Base-by-base conservation (phyloP, 768 basidiomycete species). In the Exsudoporus frostii region DNA sequence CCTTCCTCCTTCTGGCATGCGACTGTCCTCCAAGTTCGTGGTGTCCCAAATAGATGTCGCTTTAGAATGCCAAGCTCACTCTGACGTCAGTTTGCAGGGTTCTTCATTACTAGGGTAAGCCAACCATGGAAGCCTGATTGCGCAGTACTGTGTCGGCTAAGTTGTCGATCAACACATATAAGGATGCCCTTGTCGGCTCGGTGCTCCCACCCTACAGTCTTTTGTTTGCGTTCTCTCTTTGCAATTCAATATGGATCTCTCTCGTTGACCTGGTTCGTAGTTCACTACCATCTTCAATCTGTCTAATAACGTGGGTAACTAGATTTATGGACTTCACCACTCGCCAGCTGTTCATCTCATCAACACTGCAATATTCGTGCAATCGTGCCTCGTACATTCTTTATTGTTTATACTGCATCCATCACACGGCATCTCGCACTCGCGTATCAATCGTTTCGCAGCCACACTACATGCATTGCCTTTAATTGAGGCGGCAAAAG, bases 11-110 rank as follows among this genome's bases (percentile, higher is more conserved):
- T 67, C 37, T 75, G 66, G 66, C 67, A 76, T 42, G 64, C 63
- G 34, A 50, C 59, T 19, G 36, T 66, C 27, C 63, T 75, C 10
- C 73, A 74, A 58, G 76, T 76, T 59, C 39, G 63, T 61, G 24
- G 47, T 30, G n/a, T 32, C 39, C 36, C 17, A 9, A 29, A 19
- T 37, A 2, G n/a, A 17, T 33, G n/a, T 41, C 15, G 5, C 22
- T 33, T 48, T 27, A 15, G 19, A 22, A 37, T 34, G 20, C 19
- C 7, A 49, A 37, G 36, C 55, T 63, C 17, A 60, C 32, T 10
- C 45, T 27, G 24, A 24, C 20, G 19, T 29, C 48, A 75, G 69
- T 61, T 68, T 53, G 61, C 66, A 55, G 74, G 75, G 14, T 58
- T 69, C 27, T 64, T 67, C 46, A 66, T 74, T 30, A 45, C 62